phyloP scores from a whole-genome alignment of 495 filamentous ascomycete genomes.

The Penicillium pulvis region DNA sequence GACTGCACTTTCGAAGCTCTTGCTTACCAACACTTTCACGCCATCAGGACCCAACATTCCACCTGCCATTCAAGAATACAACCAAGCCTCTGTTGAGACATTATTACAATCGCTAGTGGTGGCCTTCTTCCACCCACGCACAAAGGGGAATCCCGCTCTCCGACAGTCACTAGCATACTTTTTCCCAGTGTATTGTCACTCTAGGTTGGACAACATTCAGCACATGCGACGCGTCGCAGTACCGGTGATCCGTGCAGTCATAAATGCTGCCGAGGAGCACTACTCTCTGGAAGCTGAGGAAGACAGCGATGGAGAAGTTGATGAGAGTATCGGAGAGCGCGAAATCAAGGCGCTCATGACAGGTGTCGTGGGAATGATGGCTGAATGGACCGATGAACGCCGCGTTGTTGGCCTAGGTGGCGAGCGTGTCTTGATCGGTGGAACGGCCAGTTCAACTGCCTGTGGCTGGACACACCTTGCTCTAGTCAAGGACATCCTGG shows the following conservation, averaged over 20 bases:
- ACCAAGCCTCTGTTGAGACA: constrained; percentile 53
- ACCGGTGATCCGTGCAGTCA: constrained; percentile 64
- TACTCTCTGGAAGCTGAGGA: constrained; percentile 56
- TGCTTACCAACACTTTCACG: constrained; percentile 63
- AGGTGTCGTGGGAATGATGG: constrained; percentile 74
- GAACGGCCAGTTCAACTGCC: constrained; percentile 51
- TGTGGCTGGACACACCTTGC: constrained; percentile 57
- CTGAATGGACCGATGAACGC: constrained; percentile 95
- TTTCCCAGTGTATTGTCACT: constrained; percentile 92
- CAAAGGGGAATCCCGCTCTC: constrained; percentile 79
- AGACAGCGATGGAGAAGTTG: constrained; percentile 55
- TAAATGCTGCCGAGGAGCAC: constrained; percentile 52
- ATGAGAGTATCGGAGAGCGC: constrained; percentile 70
- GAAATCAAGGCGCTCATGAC: constrained; percentile 79
- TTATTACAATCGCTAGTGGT: constrained; percentile 81
- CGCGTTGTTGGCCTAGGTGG: constrained; percentile 74
- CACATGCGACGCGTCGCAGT: constrained; percentile 73
- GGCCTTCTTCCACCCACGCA: constrained; percentile 89
- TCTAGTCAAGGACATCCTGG: constrained; percentile 38
- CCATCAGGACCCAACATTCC: constrained; percentile 47
- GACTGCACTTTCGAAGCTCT: constrained; percentile 78
- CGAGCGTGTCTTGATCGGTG: constrained; percentile 53
- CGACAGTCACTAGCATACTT: constrained; percentile 92
- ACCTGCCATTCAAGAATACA: constrained; percentile 49
- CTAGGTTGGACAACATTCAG: constrained; percentile 73